These are phyloP conservation scores for Aulographum hederae DNA, from an alignment of 2,329 filamentous ascomycete species.

Conservation along the genomic window DNA sequence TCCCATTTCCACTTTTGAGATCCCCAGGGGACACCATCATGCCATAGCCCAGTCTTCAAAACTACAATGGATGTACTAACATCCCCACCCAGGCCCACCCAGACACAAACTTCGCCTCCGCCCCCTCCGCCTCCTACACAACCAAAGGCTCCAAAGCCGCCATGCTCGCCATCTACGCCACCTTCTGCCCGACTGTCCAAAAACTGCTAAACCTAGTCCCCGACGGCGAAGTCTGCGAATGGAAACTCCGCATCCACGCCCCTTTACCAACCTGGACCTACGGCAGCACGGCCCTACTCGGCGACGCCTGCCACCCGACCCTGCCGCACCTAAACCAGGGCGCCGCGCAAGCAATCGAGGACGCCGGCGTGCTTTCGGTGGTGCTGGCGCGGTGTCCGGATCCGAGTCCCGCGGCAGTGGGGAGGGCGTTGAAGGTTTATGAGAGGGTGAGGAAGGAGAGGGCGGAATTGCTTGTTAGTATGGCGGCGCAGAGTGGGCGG, in stretches of 20 bases:
- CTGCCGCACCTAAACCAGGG: constrained; percentile 46
- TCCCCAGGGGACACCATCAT: too few species aligned
- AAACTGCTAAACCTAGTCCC: constrained; percentile 42
- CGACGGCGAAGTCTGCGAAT: constrained; percentile 48
- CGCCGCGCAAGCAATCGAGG: constrained; percentile 47
- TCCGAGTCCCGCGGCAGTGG: constrained; percentile 25
- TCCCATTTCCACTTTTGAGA: too few species aligned
- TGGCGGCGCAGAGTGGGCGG: constrained; percentile 35
- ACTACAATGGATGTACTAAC: too few species aligned
- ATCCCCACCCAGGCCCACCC: constrained; percentile 34
- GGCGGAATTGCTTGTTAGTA: constrained; percentile 36
- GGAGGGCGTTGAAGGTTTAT: constrained; percentile 36
- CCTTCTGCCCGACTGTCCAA: constrained; percentile 43
- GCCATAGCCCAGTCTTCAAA: too few species aligned
- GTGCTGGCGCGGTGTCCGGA: constrained; percentile 31
- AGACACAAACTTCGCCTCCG: constrained; percentile 39
- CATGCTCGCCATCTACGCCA: constrained; percentile 40
- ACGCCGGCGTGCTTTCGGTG: constrained; percentile 37
- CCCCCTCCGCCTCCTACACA: constrained; percentile 42
- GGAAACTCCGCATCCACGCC: constrained; percentile 43
- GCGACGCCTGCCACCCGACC: constrained; percentile 44
- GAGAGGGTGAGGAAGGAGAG: constrained; percentile 36
- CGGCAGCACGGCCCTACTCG: constrained; percentile 32
- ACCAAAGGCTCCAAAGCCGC: constrained; percentile 40
- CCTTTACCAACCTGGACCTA: constrained; percentile 42